These are phyloP conservation scores for Fonsecaea multimorphosa DNA, from an alignment of 2,329 filamentous ascomycete species.

Conservation along the genomic window DNA sequence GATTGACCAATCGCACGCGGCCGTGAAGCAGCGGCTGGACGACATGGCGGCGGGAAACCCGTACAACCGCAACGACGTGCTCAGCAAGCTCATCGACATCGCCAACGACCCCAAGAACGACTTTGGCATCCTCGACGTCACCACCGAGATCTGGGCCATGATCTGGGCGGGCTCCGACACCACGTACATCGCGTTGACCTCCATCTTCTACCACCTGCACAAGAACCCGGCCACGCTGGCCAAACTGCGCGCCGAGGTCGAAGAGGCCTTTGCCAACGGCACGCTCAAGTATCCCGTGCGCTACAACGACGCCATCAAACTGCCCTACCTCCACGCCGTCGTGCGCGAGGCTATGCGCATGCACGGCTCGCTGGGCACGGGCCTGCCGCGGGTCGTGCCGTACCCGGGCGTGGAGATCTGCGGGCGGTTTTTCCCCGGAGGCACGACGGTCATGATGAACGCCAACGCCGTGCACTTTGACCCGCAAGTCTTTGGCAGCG, in stretches of 20 bases:
- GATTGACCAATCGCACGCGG: slow-evolving; percentile 28
- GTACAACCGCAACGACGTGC: slow-evolving; percentile 26
- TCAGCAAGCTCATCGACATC: slow-evolving; percentile 31
- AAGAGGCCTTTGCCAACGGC: slow-evolving; percentile 47
- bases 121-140: slow-evolving; percentile 27
- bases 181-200: slow-evolving; percentile 44
- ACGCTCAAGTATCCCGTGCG: slow-evolving; percentile 25
- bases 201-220: slow-evolving; percentile 45
- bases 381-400: slow-evolving; percentile 60
- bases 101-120: slow-evolving; percentile 22
- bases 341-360: slow-evolving; percentile 60
- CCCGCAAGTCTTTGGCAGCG: slow-evolving; percentile 51
- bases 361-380: slow-evolving; percentile 56
- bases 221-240: slow-evolving; percentile 43
- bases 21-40: slow-evolving; percentile 29
- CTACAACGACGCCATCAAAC: slow-evolving; percentile 35
- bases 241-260: slow-evolving; percentile 53
- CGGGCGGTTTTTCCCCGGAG: slow-evolving; percentile 45
- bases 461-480: slow-evolving; percentile 49
- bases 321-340: slow-evolving; percentile 57
- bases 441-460: slow-evolving; percentile 46
- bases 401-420: slow-evolving; percentile 46
- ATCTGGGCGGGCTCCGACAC: slow-evolving; percentile 39
- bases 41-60: slow-evolving; percentile 27
- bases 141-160: slow-evolving; percentile 32